These are phyloP conservation scores for Podospora pseudoanserina DNA, from an alignment of 495 filamentous ascomycete genomes.

Conservation along the genomic window DNA sequence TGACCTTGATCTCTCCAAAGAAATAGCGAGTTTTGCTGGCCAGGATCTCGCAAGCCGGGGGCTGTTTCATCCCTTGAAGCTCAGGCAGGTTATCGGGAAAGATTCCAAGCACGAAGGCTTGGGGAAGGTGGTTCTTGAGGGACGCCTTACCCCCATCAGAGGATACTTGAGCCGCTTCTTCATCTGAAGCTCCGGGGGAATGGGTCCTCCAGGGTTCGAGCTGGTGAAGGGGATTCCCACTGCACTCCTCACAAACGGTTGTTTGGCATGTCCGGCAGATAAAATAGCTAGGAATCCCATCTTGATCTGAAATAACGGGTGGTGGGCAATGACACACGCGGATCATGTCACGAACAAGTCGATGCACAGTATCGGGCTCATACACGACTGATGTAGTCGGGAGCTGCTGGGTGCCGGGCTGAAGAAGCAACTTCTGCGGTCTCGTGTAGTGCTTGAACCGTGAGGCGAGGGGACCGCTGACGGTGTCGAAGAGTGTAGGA, in stretches of 20 bases:
- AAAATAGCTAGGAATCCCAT: neutral
- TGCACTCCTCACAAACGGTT: constrained; percentile 26
- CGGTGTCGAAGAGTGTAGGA: neutral
- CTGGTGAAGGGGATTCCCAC: constrained; percentile 35
- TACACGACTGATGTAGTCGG: neutral
- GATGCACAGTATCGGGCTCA: neutral
- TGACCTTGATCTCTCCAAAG: constrained; percentile 32
- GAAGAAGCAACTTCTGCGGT: neutral
- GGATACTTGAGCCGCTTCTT: neutral
- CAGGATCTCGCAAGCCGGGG: neutral
- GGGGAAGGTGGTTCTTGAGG: constrained; percentile 10
- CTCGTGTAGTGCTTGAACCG: neutral
- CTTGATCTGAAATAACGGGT: neutral
- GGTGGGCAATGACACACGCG: constrained; percentile 35
- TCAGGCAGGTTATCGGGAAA: neutral
- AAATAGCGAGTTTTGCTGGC: constrained; percentile 21
- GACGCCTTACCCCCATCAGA: constrained; percentile 9
- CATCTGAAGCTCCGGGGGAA: neutral
- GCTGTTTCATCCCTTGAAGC: too few species aligned
- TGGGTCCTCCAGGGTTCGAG: constrained; percentile 8
- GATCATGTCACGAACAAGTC: constrained; percentile 15
- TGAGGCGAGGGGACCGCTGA: neutral
- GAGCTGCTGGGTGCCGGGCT: neutral
- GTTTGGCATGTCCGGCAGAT: constrained; percentile 19
- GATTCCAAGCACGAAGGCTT: neutral